phyloP scores from a whole-genome alignment of 2,329 filamentous ascomycete genomes.

The Talaromyces sp. region DNA sequence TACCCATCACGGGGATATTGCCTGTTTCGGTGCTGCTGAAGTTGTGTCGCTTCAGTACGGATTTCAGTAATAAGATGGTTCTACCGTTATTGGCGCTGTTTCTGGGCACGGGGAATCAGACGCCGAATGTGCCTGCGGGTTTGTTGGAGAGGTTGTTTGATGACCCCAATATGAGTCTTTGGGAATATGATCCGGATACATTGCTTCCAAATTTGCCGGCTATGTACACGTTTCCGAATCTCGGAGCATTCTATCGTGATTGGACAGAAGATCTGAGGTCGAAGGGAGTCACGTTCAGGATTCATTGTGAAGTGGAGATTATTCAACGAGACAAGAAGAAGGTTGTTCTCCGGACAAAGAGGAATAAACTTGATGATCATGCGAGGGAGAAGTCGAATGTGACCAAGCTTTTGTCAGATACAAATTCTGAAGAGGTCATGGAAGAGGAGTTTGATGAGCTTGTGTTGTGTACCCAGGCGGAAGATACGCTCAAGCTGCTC shows the following conservation, averaged over 20 bases:
- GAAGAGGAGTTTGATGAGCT: slow-evolving; percentile 56
- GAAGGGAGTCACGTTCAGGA: slow-evolving; percentile 55
- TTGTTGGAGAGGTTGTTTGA: slow-evolving; percentile 62
- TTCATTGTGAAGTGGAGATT: slow-evolving; percentile 26
- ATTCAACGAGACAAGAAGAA: slow-evolving; percentile 1
- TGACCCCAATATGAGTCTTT: slow-evolving; percentile 58
- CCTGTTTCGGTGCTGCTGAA: slow-evolving; percentile 63
- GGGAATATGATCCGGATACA: slow-evolving; percentile 56
- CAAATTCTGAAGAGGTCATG: neutral
- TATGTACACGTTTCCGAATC: slow-evolving; percentile 61
- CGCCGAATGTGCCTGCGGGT: slow-evolving; percentile 66
- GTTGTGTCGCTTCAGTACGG: slow-evolving; percentile 65
- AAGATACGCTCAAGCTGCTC: slow-evolving; percentile 55
- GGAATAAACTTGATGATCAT: neutral
- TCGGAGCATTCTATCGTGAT: slow-evolving; percentile 55
- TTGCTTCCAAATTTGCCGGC: slow-evolving; percentile 54
- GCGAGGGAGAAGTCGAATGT: slow-evolving; percentile 5
- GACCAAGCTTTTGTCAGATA: neutral
- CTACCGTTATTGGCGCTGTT: slow-evolving; percentile 71
- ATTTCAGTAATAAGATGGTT: slow-evolving; percentile 69
- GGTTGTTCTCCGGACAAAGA: slow-evolving; percentile 6
- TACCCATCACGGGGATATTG: slow-evolving; percentile 55
- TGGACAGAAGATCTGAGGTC: slow-evolving; percentile 53
- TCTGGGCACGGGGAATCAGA: slow-evolving; percentile 71
- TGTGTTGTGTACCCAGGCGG: slow-evolving; percentile 55